Base-by-base conservation (phyloP, 345 rosid genomes). In the Noccaea bulbosa region DNA sequence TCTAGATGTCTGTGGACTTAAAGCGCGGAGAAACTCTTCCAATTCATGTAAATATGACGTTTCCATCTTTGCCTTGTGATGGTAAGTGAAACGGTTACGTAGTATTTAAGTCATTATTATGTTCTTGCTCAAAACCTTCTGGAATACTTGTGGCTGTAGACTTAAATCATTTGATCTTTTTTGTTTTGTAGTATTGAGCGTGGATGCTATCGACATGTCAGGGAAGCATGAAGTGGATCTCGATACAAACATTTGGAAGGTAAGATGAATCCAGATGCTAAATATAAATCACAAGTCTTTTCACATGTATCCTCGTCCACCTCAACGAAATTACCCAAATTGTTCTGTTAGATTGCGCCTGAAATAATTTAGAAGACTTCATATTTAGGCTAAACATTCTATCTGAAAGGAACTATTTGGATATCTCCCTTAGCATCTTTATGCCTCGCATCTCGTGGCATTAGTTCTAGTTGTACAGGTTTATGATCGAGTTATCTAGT, bases 141-240 rank as follows among this genome's bases (percentile, higher is more conserved):
- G 2, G 11, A 45, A 62, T 54, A 24, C 20, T 38, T 34, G 22
- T 47, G 6, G 40, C n/a, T 38, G 11, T 43, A 49, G 12, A 58
- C 57, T 69, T 44, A 7, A 7, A 10, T 65, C 75, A 57, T 52
- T 70, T 37, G 7, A 48, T 43, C 11, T 16, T 43, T 3, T 71
- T 22, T 69, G 20, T 68, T 56, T 59, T 79, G 69, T 82, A 95
- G 99, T 92, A 17, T 65, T 92, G 80, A 95, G 99, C 62, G 81
- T 95, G 60, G 99, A 95, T 80, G 99, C 99, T 65, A 92, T 92
- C 80, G 98, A 95, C 77, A 90, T 95, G 99, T 95, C 99, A 4
- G 99, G 99, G 67, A 95, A 92, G 83, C 99, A 95, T 78, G 98
- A 95, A 90, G 99, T 95, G 59, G 99, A 95, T 85, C 97, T 95